Evolutionary conservation across 768 basidiomycete species (phyloP).

Genomic region (Imleria badia): DNA sequence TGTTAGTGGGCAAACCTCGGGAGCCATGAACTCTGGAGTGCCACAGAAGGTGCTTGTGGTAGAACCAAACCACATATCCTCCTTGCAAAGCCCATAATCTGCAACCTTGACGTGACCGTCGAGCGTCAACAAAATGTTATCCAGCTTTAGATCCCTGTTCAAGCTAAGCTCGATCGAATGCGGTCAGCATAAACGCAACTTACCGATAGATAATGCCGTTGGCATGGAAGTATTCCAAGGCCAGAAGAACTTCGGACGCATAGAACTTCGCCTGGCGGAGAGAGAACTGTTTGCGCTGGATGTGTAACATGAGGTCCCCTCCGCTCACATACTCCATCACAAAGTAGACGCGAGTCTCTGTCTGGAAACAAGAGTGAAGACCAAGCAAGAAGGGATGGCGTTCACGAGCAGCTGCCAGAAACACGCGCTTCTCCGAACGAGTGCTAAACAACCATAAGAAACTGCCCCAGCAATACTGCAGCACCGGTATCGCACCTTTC

Average conservation of each 20-base stretch:
- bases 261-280: slow-evolving; percentile 99
- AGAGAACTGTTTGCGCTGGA: slow-evolving; percentile 98
- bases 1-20: slow-evolving; percentile 65
- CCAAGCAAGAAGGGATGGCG: slow-evolving; percentile 97
- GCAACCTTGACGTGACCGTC: slow-evolving; percentile 99
- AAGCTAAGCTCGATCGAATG: not conserved
- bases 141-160: slow-evolving; percentile 91
- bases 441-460: slow-evolving; percentile 54
- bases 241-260: slow-evolving; percentile 93
- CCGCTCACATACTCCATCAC: slow-evolving; percentile 99
- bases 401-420: slow-evolving; percentile 94
- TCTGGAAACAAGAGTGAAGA: slow-evolving; percentile 99
- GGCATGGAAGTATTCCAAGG: slow-evolving; percentile 95
- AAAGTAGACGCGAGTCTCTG: slow-evolving; percentile 98
- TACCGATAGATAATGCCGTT: slow-evolving; percentile 99
- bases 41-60: slow-evolving; percentile 99
- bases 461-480: not conserved
- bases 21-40: slow-evolving; percentile 99
- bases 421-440: slow-evolving; percentile 98
- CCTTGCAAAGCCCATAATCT: slow-evolving; percentile 98
- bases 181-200: slow-evolving; percentile 22
- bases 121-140: slow-evolving; percentile 94
- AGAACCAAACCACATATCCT: slow-evolving; percentile 96
- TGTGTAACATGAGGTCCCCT: slow-evolving; percentile 98
- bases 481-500: slow-evolving; percentile 67